Percentiles rank a stretch among this genome's conserved stretches.
Conservation (phyloP, 164 flowering plant genomes). For the Echeveria elegans region DNA sequence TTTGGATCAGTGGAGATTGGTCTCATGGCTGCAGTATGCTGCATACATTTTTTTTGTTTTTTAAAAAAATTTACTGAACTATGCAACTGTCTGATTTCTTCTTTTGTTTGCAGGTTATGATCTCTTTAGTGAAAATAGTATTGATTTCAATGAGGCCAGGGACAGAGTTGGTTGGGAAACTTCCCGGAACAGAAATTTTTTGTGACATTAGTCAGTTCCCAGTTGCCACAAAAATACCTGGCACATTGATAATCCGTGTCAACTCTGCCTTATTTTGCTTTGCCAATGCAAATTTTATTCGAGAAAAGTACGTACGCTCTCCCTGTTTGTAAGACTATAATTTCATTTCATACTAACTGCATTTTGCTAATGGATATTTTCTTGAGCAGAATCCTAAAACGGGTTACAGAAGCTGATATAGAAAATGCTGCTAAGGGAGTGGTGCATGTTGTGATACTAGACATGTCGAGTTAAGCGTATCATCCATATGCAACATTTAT, state of each 20-base stretch:
- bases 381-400: constrained; percentile 32
- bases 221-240: constrained; percentile 34
- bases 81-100: too few species aligned
- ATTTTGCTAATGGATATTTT: background rate
- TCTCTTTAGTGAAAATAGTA: constrained; percentile 62
- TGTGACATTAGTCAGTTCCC: constrained; percentile 54
- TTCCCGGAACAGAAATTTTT: constrained; percentile 54
- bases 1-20: constrained; percentile 80
- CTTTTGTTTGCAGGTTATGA: constrained; percentile 41
- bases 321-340: background rate
- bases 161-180: constrained; percentile 44
- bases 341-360: background rate
- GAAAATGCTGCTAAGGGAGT: constrained; percentile 18
- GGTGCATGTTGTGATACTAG: constrained; percentile 38
- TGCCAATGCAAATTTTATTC: constrained; percentile 61
- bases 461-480: constrained; percentile 71
- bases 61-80: too few species aligned
- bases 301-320: constrained; percentile 42
- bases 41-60: too few species aligned
- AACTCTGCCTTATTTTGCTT: constrained; percentile 60
- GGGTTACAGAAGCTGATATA: constrained; percentile 27
- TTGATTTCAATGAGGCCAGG: constrained; percentile 45
- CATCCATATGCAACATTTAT: too few species aligned
- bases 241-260: constrained; percentile 36
- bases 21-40: constrained; percentile 59